These are phyloP conservation scores for Larix kaempferi DNA, from an alignment of 75 land plant genomes.

Conservation along the genomic window DNA sequence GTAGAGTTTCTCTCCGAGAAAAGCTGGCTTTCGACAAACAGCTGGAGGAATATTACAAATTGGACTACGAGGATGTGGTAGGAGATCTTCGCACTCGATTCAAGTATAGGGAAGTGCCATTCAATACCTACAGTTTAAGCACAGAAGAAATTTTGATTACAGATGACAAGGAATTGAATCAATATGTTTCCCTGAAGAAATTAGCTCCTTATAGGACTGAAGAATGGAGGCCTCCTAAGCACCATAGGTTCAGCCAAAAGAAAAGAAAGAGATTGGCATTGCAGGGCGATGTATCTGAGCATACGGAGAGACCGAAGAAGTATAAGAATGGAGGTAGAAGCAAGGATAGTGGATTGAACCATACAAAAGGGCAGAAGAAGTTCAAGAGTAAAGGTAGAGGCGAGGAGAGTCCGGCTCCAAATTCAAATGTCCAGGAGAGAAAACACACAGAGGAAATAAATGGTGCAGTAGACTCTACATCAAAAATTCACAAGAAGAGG, in stretches of 20 bases:
- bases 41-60: conserved; percentile 75
- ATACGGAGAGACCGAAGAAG: conserved; percentile 19
- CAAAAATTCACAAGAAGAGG: too few species aligned
- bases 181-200: conserved; percentile 86
- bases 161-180: conserved; percentile 92
- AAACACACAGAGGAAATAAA: too few species aligned
- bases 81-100: conserved; percentile 91
- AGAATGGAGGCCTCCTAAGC: conserved; percentile 71
- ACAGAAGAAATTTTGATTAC: conserved; percentile 52
- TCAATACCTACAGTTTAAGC: conserved; percentile 66
- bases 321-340: background rate
- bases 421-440: too few species aligned
- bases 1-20: conserved; percentile 47
- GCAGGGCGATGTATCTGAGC: conserved; percentile 10
- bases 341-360: background rate
- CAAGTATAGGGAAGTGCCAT: conserved; percentile 62
- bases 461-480: too few species aligned
- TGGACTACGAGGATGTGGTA: conserved; percentile 90
- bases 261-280: conserved; percentile 30
- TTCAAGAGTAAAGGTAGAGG: too few species aligned
- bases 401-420: too few species aligned
- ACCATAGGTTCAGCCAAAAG: conserved; percentile 41
- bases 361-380: too few species aligned
- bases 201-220: conserved; percentile 78
- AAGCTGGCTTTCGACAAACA: conserved; percentile 58